phyloP scores from a whole-genome alignment of 306 rosid genomes.

The Cicer arietinum region DNA sequence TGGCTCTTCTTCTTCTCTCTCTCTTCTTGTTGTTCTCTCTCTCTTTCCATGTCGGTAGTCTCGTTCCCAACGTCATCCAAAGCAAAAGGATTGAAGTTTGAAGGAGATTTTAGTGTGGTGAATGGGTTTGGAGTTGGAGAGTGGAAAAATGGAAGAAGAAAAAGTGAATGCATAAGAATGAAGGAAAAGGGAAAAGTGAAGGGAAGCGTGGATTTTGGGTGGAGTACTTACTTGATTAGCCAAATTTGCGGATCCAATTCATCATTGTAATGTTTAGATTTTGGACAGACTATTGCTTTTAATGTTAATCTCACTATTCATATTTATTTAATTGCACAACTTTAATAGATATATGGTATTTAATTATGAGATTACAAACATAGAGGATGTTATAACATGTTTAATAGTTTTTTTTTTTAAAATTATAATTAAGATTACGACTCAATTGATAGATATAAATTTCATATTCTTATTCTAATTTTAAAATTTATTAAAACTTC shows the following conservation, averaged over 20 bases:
- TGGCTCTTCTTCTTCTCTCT: constrained; percentile 91
- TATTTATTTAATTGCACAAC: too few relatives aligned
- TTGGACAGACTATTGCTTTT: background rate
- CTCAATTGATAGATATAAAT: too few relatives aligned
- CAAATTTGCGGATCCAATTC: constrained; percentile 50
- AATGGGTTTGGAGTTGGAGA: constrained; percentile 7
- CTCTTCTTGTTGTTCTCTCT: constrained; percentile 95
- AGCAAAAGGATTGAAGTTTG: constrained; percentile 35
- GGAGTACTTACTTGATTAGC: constrained; percentile 41
- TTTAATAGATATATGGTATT: too few relatives aligned
- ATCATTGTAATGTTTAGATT: constrained; percentile 10
- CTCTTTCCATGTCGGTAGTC: constrained; percentile 96
- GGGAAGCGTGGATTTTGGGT: constrained; percentile 34
- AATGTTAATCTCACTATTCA: too few relatives aligned
- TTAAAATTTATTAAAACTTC: too few relatives aligned
- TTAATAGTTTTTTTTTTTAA: too few relatives aligned
- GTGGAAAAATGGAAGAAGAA: constrained; percentile 17
- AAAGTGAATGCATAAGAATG: background rate
- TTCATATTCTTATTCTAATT: too few relatives aligned
- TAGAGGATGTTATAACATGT: too few relatives aligned
- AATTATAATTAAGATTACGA: too few relatives aligned
- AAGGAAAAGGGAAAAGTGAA: constrained; percentile 12
- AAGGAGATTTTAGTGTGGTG: background rate
- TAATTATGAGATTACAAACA: too few relatives aligned
- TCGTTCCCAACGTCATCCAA: constrained; percentile 72